A percentile compares a stretch with the other conserved stretches of the same genome.
These are phyloP conservation scores for Podaxis sp. DNA, from an alignment of 768 basidiomycete species.

Conservation along the genomic window DNA sequence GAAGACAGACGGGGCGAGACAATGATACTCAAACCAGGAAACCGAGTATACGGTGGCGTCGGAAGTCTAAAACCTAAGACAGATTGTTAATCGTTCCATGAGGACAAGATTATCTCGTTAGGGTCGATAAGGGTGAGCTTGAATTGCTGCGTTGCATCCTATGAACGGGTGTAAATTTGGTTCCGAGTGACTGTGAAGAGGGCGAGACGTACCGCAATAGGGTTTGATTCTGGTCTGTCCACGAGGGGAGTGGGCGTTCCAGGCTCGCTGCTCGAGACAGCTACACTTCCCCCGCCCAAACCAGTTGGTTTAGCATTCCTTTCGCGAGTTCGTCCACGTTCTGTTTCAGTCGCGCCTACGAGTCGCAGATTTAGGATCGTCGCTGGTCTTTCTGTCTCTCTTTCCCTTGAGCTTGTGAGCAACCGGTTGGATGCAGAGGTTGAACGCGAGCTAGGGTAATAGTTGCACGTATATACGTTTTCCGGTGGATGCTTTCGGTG, in stretches of 20 bases:
- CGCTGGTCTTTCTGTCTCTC: constrained; percentile 23
- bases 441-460: constrained; percentile 1
- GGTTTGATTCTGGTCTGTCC: not conserved
- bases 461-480: not conserved
- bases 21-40: not conserved
- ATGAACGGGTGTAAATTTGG: not conserved
- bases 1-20: not conserved
- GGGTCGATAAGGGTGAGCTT: constrained; percentile 1
- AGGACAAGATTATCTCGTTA: constrained; percentile 2
- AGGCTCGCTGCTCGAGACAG: not conserved
- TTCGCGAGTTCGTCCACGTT: constrained; percentile 17
- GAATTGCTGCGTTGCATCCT: not conserved
- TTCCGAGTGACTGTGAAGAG: not conserved
- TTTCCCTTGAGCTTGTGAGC: constrained; percentile 6
- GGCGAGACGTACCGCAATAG: not conserved
- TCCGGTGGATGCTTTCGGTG: constrained; percentile 14
- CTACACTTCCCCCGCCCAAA: constrained; percentile 9
- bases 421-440: constrained; percentile 12
- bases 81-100: constrained; percentile 1
- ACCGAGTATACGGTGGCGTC: not conserved
- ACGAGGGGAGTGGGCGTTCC: not conserved
- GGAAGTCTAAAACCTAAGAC: not conserved
- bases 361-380: constrained; percentile 32
- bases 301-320: constrained; percentile 16
- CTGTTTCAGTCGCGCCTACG: constrained; percentile 26